phyloP scores from a whole-genome alignment of 345 rosid species.

The Gossypium longicalyx region DNA sequence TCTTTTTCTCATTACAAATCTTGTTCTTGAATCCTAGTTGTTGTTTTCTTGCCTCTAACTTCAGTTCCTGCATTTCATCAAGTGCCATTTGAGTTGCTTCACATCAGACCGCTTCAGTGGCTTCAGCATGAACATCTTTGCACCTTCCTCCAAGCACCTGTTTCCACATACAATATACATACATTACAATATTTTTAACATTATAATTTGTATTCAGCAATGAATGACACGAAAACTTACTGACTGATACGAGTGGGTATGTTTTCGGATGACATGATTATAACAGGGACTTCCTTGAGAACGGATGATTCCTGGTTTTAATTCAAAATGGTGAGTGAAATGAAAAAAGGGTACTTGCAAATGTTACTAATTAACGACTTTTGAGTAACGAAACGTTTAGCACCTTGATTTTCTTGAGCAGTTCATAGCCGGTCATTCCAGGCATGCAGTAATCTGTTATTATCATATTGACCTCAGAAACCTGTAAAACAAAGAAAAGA shows the following conservation, averaged over 20 bases:
- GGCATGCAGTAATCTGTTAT: constrained; percentile 2
- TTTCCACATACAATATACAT: background rate
- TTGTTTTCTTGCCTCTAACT: background rate
- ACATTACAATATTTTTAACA: background rate
- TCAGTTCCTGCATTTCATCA: constrained; percentile 38
- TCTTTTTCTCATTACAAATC: too few relatives aligned
- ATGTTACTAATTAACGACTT: too few relatives aligned
- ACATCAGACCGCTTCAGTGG: constrained; percentile 75
- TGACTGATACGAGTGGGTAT: constrained; percentile 61
- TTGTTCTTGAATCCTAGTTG: too few relatives aligned
- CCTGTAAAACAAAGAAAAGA: background rate
- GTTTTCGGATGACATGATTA: constrained; percentile 82
- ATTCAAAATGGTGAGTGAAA: background rate
- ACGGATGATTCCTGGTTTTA: constrained; percentile 57
- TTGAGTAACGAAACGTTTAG: background rate
- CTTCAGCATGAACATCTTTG: constrained; percentile 85
- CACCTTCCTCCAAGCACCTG: constrained; percentile 84
- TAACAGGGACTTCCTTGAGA: constrained; percentile 77
- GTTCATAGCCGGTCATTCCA: background rate
- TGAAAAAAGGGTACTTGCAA: background rate
- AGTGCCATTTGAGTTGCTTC: constrained; percentile 45
- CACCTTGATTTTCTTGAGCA: constrained; percentile 5
- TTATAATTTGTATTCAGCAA: too few relatives aligned
- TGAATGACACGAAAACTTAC: constrained; percentile 29
- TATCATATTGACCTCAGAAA: background rate